These are phyloP conservation scores for Paramecium primaurelia DNA, from an alignment of 73 alveolate species.

Conservation along the genomic window DNA sequence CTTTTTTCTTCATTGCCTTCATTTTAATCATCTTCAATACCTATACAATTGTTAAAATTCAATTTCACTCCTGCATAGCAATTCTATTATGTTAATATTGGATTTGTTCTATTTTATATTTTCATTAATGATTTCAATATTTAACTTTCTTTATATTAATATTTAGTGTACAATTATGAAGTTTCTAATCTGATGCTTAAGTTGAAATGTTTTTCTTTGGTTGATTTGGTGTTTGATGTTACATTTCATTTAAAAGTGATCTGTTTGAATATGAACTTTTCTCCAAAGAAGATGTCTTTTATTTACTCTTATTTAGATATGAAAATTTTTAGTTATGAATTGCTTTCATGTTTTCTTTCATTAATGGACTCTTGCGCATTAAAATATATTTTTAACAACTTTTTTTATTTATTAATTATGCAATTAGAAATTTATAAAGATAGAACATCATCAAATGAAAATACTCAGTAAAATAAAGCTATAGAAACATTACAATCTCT, in stretches of 20 bases:
- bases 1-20: not conserved
- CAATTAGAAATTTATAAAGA: not conserved
- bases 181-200: slow-evolving; percentile 11
- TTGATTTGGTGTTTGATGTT: slow-evolving; percentile 14
- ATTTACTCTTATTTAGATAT: not conserved
- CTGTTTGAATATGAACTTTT: slow-evolving; percentile 21
- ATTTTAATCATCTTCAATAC: not conserved
- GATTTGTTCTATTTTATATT: slow-evolving; percentile 31
- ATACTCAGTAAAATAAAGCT: not conserved
- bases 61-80: not conserved
- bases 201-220: slow-evolving; percentile 20
- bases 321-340: not conserved
- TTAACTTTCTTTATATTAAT: not conserved
- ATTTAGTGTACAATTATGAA: not conserved
- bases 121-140: slow-evolving; percentile 43
- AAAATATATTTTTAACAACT: slow-evolving; percentile 32
- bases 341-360: not conserved
- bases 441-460: not conserved
- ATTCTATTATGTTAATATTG: not conserved
- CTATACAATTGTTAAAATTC: not conserved
- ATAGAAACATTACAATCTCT: not conserved
- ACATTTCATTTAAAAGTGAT: not conserved
- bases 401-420: slow-evolving; percentile 28
- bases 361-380: slow-evolving; percentile 34
- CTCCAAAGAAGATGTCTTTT: slow-evolving; percentile 22